Evolutionary conservation across 164 flowering plant species (phyloP), one percentile per base, ranked within the genome.

Genomic region (Aristolochia fimbriata): DNA sequence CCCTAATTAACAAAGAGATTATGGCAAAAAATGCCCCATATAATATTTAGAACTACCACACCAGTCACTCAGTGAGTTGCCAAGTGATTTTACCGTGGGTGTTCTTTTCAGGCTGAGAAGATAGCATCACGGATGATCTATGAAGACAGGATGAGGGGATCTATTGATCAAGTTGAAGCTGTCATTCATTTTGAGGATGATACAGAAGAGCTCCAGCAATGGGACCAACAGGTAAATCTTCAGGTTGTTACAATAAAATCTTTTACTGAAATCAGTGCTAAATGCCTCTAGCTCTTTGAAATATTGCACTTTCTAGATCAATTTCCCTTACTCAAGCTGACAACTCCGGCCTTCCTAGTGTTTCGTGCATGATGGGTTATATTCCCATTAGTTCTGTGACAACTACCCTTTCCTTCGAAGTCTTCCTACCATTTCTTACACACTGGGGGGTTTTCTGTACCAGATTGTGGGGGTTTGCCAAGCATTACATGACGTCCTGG

Each of bases 121-220:
- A 94, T 91, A 65, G 97, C 99, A 58, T 94, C 99, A 51, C 80
- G 81, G 72, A 94, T 94, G 97, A 88, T 91, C 19, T 86, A 62
- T 50, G 97, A 94, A 64, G 99, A 94, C 67, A 81, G 97, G 72
- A 94, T 91, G 99, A 82, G 87, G 68, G 99, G 99, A 47, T 94
- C 99, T 27, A 94, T 94, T 75, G 99, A 94, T 78, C 99, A 93
- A 97, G 97, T 91, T 51, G 97, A 94, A 73, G 91, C 91, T 59
- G 83, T 94, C 53, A 94, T 94, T 63, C 99, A 94, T 80, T 94
- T 94, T 77, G 99, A 91, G 66, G 99, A 91, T 74, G 99, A 88
- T 69, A 81, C 93, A 19, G 97, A 94, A 65, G 99, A 94, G 75
- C 70, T 94, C 72, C 96, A 87, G 70, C 96, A 76, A 52, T 94